Conservation (phyloP, 192 early-diverging fungal genomes). For the Gorgonomyces haynaldii region DNA sequence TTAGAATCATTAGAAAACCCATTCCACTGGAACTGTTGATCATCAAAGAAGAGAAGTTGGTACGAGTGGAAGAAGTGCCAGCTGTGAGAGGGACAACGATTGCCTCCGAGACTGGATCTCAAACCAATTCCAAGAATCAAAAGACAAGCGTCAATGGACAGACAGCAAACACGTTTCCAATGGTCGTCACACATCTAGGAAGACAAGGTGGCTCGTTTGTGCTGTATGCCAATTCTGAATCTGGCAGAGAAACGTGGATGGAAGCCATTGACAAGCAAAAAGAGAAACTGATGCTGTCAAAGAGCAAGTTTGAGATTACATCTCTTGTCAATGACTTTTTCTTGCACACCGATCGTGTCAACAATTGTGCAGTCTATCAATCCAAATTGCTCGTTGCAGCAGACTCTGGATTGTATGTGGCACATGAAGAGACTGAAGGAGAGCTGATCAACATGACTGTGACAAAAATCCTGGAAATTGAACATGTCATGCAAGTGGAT, state of each 20-base stretch:
- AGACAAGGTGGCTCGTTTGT: conserved; percentile 55
- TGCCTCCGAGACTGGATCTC: background rate
- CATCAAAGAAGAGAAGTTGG: background rate
- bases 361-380: conserved; percentile 40
- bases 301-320: conserved; percentile 42
- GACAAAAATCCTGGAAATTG: conserved; percentile 42
- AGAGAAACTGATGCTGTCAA: conserved; percentile 21
- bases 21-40: conserved; percentile 9
- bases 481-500: conserved; percentile 78
- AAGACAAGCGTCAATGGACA: background rate
- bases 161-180: conserved; percentile 51
- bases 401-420: conserved; percentile 73
- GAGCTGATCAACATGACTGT: conserved; percentile 9
- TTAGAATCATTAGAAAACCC: conserved; percentile 2
- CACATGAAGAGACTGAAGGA: conserved; percentile 29
- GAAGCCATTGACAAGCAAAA: conserved; percentile 64
- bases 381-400: conserved; percentile 67
- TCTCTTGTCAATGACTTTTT: conserved; percentile 44
- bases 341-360: conserved; percentile 40
- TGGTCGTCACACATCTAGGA: conserved; percentile 66
- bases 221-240: conserved; percentile 61
- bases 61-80: background rate
- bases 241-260: conserved; percentile 71
- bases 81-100: background rate
- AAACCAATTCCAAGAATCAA: conserved; percentile 3